Evolutionary conservation across 768 basidiomycete genomes (phyloP).

Genomic region (Agaricus blazei): DNA sequence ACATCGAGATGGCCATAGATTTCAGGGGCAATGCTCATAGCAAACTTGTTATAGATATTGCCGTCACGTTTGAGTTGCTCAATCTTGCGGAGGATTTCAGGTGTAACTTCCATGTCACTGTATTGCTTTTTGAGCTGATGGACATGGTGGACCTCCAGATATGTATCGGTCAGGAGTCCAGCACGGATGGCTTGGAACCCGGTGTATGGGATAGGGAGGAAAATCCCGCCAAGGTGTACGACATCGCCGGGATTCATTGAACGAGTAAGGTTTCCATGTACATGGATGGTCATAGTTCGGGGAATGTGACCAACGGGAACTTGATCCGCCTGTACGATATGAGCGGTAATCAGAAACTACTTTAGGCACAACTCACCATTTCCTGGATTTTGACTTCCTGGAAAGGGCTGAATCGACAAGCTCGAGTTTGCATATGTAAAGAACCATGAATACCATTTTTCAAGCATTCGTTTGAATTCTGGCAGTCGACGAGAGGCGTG

Average conservation of each 20-base stretch:
- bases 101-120: slow-evolving; percentile 87
- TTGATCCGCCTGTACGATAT: slow-evolving; percentile 78
- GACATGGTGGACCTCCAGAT: slow-evolving; percentile 87
- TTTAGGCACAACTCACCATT: slow-evolving; percentile 57
- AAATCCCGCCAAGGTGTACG: slow-evolving; percentile 92
- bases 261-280: slow-evolving; percentile 86
- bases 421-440: slow-evolving; percentile 97
- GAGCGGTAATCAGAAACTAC: slow-evolving; percentile 1
- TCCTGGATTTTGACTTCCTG: slow-evolving; percentile 99
- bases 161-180: slow-evolving; percentile 95
- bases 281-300: slow-evolving; percentile 95
- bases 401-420: slow-evolving; percentile 95
- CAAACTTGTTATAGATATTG: slow-evolving; percentile 80
- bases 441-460: slow-evolving; percentile 86
- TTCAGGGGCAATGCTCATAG: slow-evolving; percentile 94
- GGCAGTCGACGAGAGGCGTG: slow-evolving; percentile 83
- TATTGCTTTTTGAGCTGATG: slow-evolving; percentile 98
- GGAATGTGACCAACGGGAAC: slow-evolving; percentile 99
- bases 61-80: slow-evolving; percentile 66
- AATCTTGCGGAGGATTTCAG: slow-evolving; percentile 71
- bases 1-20: slow-evolving; percentile 98
- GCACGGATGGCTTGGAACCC: slow-evolving; percentile 97
- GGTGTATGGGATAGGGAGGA: slow-evolving; percentile 95
- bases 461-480: slow-evolving; percentile 79
- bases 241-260: slow-evolving; percentile 94